Percentiles rank a stretch among this genome's conserved stretches.
phyloP scores from a whole-genome alignment of 768 basidiomycete species.

The Piloderma croceum region DNA sequence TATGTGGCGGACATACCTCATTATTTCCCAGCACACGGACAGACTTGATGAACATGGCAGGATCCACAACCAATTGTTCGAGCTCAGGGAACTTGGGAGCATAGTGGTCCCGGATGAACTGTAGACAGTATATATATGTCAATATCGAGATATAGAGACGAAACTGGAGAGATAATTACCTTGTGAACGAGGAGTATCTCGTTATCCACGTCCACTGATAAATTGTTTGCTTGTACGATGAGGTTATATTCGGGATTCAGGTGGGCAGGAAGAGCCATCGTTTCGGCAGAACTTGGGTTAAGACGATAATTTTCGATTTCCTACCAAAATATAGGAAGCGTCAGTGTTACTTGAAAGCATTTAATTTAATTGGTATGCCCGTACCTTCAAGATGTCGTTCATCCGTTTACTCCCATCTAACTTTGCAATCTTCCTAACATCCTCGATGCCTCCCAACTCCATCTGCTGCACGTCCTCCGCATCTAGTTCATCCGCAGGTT shows the following conservation, averaged over 20 bases:
- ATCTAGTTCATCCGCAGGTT: slow-evolving; percentile 94
- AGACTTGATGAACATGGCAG: slow-evolving; percentile 86
- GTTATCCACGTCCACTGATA: slow-evolving; percentile 97
- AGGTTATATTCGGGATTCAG: slow-evolving; percentile 93
- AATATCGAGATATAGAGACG: slow-evolving; percentile 12
- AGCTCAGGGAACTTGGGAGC: slow-evolving; percentile 92
- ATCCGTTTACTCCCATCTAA: slow-evolving; percentile 84
- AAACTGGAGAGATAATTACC: slow-evolving; percentile 34
- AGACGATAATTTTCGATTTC: slow-evolving; percentile 84
- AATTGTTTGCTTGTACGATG: slow-evolving; percentile 96
- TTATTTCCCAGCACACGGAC: slow-evolving; percentile 85
- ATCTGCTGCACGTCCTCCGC: slow-evolving; percentile 91
- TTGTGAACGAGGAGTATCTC: slow-evolving; percentile 97
- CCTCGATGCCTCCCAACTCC: slow-evolving; percentile 81
- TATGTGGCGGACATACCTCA: slow-evolving; percentile 40
- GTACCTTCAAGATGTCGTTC: slow-evolving; percentile 78
- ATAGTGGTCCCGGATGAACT: slow-evolving; percentile 99
- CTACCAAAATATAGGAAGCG: slow-evolving; percentile 33
- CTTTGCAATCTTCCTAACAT: slow-evolving; percentile 85
- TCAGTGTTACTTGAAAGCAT: background rate
- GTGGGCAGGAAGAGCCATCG: slow-evolving; percentile 75
- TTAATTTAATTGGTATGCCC: slow-evolving; percentile 8
- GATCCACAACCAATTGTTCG: slow-evolving; percentile 90
- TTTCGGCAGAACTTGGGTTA: slow-evolving; percentile 72
- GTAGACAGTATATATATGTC: slow-evolving; percentile 14